These are phyloP conservation scores for Scedosporium apiospermum DNA, from an alignment of 2,329 filamentous ascomycete genomes.

Conservation along the genomic window DNA sequence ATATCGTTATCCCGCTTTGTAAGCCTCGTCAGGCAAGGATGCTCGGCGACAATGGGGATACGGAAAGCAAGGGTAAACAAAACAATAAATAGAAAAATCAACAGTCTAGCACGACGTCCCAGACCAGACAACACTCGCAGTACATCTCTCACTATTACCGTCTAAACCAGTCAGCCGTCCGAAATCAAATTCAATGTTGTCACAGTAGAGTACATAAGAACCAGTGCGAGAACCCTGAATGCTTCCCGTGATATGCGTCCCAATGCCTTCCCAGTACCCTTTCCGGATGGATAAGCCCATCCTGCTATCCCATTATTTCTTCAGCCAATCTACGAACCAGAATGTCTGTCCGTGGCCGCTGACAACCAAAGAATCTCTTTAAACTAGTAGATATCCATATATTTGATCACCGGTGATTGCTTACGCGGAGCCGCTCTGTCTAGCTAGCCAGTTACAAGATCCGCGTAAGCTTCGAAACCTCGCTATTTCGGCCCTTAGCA, in stretches of 20 bases:
- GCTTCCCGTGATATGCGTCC: constrained; percentile 2
- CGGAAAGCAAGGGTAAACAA: background rate
- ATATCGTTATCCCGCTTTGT: no score
- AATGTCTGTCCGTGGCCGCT: background rate
- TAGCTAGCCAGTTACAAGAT: background rate
- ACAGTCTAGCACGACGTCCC: background rate
- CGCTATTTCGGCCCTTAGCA: constrained; percentile 38
- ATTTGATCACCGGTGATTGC: background rate
- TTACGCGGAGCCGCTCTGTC: background rate
- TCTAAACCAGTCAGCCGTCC: constrained; percentile 3
- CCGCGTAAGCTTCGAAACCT: background rate
- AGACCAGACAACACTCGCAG: background rate
- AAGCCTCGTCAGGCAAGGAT: no score
- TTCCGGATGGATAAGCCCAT: background rate
- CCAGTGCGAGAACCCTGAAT: constrained; percentile 1
- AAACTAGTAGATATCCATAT: background rate
- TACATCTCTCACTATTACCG: background rate
- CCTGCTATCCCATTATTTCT: background rate
- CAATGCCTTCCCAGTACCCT: background rate
- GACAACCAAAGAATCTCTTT: background rate
- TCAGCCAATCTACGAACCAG: background rate
- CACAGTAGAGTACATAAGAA: constrained; percentile 7
- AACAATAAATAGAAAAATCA: background rate
- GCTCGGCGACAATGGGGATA: background rate
- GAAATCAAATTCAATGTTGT: constrained; percentile 6